These are phyloP conservation scores for Malus asiatica DNA, from an alignment of 306 rosid species.

Conservation along the genomic window DNA sequence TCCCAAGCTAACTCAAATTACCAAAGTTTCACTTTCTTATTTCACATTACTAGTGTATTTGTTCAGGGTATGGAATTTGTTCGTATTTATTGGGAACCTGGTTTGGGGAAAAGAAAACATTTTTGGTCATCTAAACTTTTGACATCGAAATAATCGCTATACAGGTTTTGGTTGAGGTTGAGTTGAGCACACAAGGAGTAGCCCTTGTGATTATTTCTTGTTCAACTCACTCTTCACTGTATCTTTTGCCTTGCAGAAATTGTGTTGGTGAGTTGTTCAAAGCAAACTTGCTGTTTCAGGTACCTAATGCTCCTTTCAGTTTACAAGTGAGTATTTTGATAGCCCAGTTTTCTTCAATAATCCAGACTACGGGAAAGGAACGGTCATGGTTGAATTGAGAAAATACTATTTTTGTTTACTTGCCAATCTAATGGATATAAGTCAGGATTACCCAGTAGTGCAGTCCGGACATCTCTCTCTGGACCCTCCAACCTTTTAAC, in stretches of 20 bases:
- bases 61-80: not conserved
- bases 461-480: no score
- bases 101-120: not conserved
- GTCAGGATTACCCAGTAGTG: no score
- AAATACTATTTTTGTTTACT: no score
- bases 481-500: not conserved
- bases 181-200: not conserved
- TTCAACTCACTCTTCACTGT: not conserved
- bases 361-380: no score
- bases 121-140: not conserved
- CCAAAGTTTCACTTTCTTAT: not conserved
- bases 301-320: not conserved
- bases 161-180: not conserved
- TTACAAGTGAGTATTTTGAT: no score
- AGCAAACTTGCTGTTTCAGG: not conserved
- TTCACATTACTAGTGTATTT: not conserved
- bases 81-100: not conserved
- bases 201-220: conserved; percentile 2
- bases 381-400: no score
- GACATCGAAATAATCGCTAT: not conserved
- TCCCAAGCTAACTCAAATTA: not conserved
- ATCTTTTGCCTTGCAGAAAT: not conserved
- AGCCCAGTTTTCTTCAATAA: no score
- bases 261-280: not conserved
- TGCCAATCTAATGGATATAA: no score